phyloP scores from a whole-genome alignment of 2,329 filamentous ascomycete species.

The Sporothrix schenckii region DNA sequence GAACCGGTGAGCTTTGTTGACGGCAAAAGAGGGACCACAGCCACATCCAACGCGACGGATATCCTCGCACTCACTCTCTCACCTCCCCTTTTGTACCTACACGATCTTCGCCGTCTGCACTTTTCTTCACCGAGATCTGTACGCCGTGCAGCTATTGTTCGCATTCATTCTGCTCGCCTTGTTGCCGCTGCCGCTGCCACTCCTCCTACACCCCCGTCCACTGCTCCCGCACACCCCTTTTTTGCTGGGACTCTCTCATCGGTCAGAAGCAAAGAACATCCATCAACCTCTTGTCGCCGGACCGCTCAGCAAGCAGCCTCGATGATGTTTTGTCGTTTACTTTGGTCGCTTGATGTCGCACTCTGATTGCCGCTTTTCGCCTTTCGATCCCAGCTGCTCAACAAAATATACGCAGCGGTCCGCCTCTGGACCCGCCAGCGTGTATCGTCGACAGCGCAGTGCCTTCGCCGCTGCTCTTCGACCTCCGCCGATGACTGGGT shows the following conservation, averaged over 20 bases:
- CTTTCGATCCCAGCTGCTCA: not conserved
- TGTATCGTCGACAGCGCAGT: not conserved
- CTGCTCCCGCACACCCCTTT: constrained; percentile 19
- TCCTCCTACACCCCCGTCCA: constrained; percentile 1
- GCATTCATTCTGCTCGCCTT: not conserved
- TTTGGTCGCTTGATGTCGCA: not conserved
- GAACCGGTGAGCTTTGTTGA: constrained; percentile 30
- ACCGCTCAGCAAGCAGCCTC: not conserved
- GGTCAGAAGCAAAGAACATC: constrained; percentile 12
- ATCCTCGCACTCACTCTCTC: constrained; percentile 12
- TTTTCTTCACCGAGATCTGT: constrained; percentile 29
- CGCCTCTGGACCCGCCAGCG: not conserved
- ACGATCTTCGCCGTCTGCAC: constrained; percentile 18
- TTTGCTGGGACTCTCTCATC: not conserved
- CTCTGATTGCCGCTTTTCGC: not conserved
- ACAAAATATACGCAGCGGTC: not conserved
- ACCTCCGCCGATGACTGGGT: not conserved
- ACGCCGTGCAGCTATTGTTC: constrained; percentile 8
- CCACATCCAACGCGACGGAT: constrained; percentile 23
- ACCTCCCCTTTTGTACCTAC: constrained; percentile 6
- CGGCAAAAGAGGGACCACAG: constrained; percentile 26
- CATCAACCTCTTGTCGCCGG: constrained; percentile 1
- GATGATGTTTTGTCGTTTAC: no score
- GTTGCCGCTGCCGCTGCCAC: constrained; percentile 25
- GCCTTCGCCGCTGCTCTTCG: not conserved